These are phyloP conservation scores for Limonium bicolor DNA, from an alignment of 148 eudicot species.

Conservation along the genomic window DNA sequence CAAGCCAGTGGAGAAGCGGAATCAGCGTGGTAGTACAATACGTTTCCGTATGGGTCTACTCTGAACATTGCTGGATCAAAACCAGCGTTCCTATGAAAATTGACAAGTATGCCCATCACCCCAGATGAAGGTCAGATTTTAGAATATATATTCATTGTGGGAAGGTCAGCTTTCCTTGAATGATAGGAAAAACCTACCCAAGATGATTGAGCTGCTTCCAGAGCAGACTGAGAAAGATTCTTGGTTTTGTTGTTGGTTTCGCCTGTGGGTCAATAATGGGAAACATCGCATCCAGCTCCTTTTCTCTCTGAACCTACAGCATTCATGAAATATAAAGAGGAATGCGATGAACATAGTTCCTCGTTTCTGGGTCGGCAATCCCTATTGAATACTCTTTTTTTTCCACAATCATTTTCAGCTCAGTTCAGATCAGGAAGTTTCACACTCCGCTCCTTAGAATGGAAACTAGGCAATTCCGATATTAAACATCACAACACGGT, in stretches of 20 bases:
- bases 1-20: constrained; percentile 90
- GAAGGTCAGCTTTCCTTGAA: too few species aligned
- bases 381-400: neutral
- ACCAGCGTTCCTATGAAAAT: constrained; percentile 63
- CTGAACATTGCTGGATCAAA: constrained; percentile 88
- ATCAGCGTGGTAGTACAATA: constrained; percentile 84
- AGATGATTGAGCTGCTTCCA: constrained; percentile 99
- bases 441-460: too few species aligned
- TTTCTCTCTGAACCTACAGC: constrained; percentile 41
- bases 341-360: too few species aligned
- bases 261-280: constrained; percentile 60
- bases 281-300: constrained; percentile 70
- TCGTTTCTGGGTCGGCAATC: too few species aligned
- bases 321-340: too few species aligned
- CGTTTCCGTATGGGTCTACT: constrained; percentile 93
- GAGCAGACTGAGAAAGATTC: constrained; percentile 53
- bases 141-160: too few species aligned
- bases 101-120: neutral
- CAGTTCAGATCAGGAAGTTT: neutral
- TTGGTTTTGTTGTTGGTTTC: constrained; percentile 58
- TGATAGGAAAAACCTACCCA: constrained; percentile 40
- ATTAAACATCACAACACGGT: too few species aligned
- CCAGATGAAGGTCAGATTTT: neutral
- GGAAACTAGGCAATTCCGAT: too few species aligned
- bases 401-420: neutral